Percentiles rank a stretch among this genome's conserved stretches.
Conservation (phyloP, 441 rosid species). For the Adansonia rubrostipa region DNA sequence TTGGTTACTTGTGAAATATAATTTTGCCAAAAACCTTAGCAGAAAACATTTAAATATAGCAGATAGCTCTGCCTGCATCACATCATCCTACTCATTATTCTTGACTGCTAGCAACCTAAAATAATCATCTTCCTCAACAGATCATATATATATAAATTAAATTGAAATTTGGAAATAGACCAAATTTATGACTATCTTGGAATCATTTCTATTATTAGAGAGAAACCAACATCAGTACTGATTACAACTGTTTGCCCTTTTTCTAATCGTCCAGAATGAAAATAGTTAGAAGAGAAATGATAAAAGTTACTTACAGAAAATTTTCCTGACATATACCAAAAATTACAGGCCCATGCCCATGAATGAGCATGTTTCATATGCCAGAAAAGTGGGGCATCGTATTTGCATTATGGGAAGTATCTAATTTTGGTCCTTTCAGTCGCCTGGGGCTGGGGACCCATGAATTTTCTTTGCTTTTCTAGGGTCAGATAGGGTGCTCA, state of each 20-base stretch:
- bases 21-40: not conserved
- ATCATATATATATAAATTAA: not conserved
- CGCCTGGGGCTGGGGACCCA: not conserved
- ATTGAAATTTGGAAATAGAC: not conserved
- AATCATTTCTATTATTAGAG: not conserved
- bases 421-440: not conserved
- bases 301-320: not conserved
- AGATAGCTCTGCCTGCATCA: conserved; percentile 23
- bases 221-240: not conserved
- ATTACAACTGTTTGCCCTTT: conserved; percentile 4
- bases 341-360: not conserved
- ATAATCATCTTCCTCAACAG: not conserved
- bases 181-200: not conserved
- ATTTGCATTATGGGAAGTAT: not conserved
- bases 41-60: conserved; percentile 15
- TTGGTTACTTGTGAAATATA: not conserved
- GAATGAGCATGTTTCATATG: too few species aligned
- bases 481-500: not conserved
- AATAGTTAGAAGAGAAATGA: not conserved
- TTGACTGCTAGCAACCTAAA: not conserved
- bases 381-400: conserved; percentile 13
- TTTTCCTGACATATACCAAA: not conserved
- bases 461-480: not conserved
- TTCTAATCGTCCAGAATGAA: not conserved
- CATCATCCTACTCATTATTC: conserved; percentile 36